phyloP scores from a whole-genome alignment of 164 flowering plant genomes.

The Magnolia sinica region DNA sequence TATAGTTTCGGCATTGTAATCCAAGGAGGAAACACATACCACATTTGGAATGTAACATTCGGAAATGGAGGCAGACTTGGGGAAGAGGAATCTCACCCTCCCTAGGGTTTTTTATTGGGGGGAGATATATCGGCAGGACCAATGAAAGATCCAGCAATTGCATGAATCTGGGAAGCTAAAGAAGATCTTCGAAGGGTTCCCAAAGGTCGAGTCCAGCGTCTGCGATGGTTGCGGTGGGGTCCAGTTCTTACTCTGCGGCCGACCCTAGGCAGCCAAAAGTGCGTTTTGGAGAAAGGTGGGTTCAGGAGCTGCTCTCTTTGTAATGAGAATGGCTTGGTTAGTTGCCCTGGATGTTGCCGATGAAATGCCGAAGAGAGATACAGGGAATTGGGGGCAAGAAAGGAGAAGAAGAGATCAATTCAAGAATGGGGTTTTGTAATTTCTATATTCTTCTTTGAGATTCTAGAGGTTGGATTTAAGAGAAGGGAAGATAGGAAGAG shows the following conservation, averaged over 20 bases:
- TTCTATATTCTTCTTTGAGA: background rate
- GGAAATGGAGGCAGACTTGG: constrained; percentile 6
- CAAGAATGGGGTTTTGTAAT: background rate
- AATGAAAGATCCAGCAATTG: constrained; percentile 48
- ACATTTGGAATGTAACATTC: no score
- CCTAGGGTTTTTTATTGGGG: constrained; percentile 68
- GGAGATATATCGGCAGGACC: constrained; percentile 58
- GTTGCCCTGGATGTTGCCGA: constrained; percentile 45
- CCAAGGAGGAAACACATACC: no score
- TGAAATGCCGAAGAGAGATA: background rate
- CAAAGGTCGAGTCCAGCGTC: constrained; percentile 19
- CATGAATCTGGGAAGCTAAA: constrained; percentile 60
- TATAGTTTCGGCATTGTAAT: no score
- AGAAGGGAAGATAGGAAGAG: background rate
- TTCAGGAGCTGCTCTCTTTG: constrained; percentile 45
- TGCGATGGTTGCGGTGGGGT: constrained; percentile 65
- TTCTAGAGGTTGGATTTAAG: background rate
- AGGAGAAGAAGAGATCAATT: background rate
- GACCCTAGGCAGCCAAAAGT: constrained; percentile 59
- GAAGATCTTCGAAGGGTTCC: constrained; percentile 44
- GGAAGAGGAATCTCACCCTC: constrained; percentile 26
- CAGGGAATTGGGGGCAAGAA: background rate
- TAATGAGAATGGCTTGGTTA: constrained; percentile 56
- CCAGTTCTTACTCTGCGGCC: constrained; percentile 45
- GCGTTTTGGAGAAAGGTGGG: constrained; percentile 37